Base-by-base conservation (phyloP, 2,329 filamentous ascomycete species). In the Teratosphaeria viscida region DNA sequence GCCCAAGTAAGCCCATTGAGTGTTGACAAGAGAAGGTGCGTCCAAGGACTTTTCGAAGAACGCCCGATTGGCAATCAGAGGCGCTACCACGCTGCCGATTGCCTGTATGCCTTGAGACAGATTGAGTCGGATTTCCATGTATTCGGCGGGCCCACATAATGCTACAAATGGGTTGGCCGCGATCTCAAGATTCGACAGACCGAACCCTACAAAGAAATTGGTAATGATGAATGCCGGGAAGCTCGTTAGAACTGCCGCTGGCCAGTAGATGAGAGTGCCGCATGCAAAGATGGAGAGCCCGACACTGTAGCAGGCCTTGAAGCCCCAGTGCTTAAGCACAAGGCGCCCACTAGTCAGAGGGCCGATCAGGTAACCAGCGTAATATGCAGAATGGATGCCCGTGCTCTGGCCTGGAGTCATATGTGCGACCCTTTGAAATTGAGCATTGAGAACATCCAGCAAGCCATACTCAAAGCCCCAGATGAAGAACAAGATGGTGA, bases 391-490 rank as follows among this genome's bases (percentile, higher is more conserved):
- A 26, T 86, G 87, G 47, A 90, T 79, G 1, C 85, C 85, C 2
- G 90, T 75, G 0, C 82, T 85, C 71, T 90, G 80, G 6, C 82
- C 79, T 0, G 78, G 72, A 0, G 78, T 81, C 79, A 88, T 86
- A 26, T 81, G 68, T 14, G 85, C 81, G 5, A 90, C 81, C 12
- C 74, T 69, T 39, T 86, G 83, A 57, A 90, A 85, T 27, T 84
- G 84, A 23, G 80, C 81, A 70, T 95, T 95, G 32, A 96, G 81
- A 0, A 86, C 87, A 67, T 94, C 90, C 5, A 96, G 78, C 1
- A 96, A 80, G 0, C 92, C 92, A 66, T 96, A 96, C 0, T 90
- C 91, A 60, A 96, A 87, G 0, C 92, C 92, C 91, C 90, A 95
- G 2, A 96, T 77, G 64, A 95, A 85, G 74, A 96, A 95, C 0